Base-by-base conservation (phyloP, 306 rosid species). In the Castanopsis chinensis region DNA sequence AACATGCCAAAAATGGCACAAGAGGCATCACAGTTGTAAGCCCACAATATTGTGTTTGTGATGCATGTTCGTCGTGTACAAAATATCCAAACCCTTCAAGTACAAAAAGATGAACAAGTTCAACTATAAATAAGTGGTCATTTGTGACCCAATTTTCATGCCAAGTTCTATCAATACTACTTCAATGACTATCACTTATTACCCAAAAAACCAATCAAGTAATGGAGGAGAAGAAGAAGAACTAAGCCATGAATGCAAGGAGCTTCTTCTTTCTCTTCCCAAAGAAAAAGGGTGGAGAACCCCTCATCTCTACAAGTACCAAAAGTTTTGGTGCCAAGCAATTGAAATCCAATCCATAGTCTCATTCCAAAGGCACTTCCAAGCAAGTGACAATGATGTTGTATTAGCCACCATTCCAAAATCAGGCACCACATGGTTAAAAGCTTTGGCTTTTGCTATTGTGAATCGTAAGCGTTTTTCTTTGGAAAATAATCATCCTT, bases 401-500 rank as follows among this genome's bases (percentile, higher is more conserved):
- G 30, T 88, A 23, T 72, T 90, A 37, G 89, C 91, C 25, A 76
- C 80, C 2, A 30, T 86, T 0, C 92, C 92, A 21, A 90, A 90
- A 88, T 88, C 89, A 52, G 94, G 92, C 43, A 90, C 92, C 51
- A 90, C 94, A 0, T 90, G 94, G 92, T 64, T 90, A 20, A 90
- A 90, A 79, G 90, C 94, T 52, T 79, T 90, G n/a, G 73, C 88
- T 13, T 88, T 86, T 69, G 78, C 94, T 54, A 32, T 51, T 23
- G 41, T 75, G 5, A 88, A 84, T 23, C 84, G 88, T 52, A 45
- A 79, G 17, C 8, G 43, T 21, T 83, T 78, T 43, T 1, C 57
- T 1, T n/a, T 75, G 14, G 4, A 52, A 28, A 45, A 78, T 1
- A 20, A 81, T 5, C 92, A 90, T 57, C 89, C 94, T 64, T 80